Base-by-base conservation (phyloP, 116 monocot species). In the Zostera marina region DNA sequence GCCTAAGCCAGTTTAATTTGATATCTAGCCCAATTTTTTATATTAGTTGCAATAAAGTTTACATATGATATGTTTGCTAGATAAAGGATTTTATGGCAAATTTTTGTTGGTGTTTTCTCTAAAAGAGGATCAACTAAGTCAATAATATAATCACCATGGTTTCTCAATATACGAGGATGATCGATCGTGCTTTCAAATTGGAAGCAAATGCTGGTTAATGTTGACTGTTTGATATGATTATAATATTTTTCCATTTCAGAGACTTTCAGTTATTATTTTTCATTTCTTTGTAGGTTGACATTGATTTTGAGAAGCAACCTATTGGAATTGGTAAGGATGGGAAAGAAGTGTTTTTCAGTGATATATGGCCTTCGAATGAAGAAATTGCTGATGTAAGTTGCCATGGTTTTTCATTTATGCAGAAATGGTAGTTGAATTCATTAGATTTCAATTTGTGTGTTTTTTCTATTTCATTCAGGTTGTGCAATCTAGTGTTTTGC, bases 281-380 rank as follows among this genome's bases (percentile, higher is more conserved):
- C 12, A 8, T 58, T 24, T 17, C 7, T 21, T 45, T 53, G 3
- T 58, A 82, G 82, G 82, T 82, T 41, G 48, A 84, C 49, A 76
- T 79, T 69, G 77, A 80, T 66, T 84, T 84, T 63, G 72, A 70
- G 15, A 79, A 61, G 5, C 69, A 80, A 67, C 75, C 77, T 5
- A 74, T 82, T n/a, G 82, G 78, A 1, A 72, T 65, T 25, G 61
- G 66, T 21, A 80, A 75, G 40, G 75, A 81, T 75, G 81, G 81
- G 13, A 86, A 76, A 58, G 63, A 67, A 20, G 78, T 86, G 3
- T 86, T 71, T 45, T 86, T 86, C 24, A 78, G 52, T 60, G 81
- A 86, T 38, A 66, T 86, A 26, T 86, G 86, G 81, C 86, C 86
- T 39, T 86, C 81, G 21, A 78, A 54, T 64, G 81, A 77, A 67